Percentiles rank a stretch among this genome's conserved stretches.
Evolutionary conservation across 164 flowering plant species (phyloP).

Genomic region (Nymphaea colorata): DNA sequence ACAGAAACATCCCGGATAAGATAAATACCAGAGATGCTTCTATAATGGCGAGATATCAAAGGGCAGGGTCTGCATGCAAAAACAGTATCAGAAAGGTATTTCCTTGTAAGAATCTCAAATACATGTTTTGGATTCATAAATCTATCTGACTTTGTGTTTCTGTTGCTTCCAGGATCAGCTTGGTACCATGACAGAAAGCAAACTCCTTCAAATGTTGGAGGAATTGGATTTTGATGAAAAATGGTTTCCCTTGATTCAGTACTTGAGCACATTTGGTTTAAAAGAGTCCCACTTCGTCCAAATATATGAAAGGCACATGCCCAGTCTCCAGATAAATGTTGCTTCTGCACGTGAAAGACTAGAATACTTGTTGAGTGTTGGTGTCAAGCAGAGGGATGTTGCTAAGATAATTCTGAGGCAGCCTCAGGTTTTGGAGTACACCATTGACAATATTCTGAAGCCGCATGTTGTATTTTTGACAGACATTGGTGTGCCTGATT

Average conservation of each 20-base stretch:
- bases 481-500: constrained; percentile 60
- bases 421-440: constrained; percentile 79
- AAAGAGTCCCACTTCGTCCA: constrained; percentile 74
- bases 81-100: constrained; percentile 32
- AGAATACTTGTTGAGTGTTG: constrained; percentile 67
- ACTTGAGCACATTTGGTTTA: constrained; percentile 72
- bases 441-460: constrained; percentile 77
- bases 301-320: constrained; percentile 87
- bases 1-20: constrained; percentile 9
- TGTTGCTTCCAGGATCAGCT: constrained; percentile 28
- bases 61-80: constrained; percentile 10
- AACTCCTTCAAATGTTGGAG: constrained; percentile 38
- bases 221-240: constrained; percentile 66
- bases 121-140: neutral
- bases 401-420: constrained; percentile 76
- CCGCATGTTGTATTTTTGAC: constrained; percentile 66
- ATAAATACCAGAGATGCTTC: constrained; percentile 10
- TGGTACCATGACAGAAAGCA: constrained; percentile 19
- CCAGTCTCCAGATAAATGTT: constrained; percentile 72
- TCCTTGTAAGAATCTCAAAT: neutral
- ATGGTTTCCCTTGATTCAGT: constrained; percentile 85
- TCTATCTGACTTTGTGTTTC: constrained; percentile 5
- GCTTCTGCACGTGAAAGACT: constrained; percentile 70
- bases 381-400: constrained; percentile 79
- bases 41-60: constrained; percentile 7